Evolutionary conservation across 306 rosid species (phyloP), one percentile per base, ranked within the genome.

Genomic region (Castanopsis chinensis): DNA sequence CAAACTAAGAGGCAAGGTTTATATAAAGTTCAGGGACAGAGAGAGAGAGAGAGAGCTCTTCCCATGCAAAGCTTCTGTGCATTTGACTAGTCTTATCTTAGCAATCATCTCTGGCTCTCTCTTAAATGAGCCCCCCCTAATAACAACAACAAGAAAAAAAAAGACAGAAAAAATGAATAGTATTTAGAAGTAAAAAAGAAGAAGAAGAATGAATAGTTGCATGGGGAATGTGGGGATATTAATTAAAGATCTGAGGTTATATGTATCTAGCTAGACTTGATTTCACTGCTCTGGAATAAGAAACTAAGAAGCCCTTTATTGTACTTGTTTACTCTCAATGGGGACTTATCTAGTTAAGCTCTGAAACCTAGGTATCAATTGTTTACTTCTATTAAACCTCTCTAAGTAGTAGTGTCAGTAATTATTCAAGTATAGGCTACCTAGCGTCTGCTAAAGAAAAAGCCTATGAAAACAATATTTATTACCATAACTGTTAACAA

Each of bases 1-100:
- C 83, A 83, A 86, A 82, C 81, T n/a, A 56, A 43, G 76, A 79
- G 79, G 83, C 12, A 75, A 81, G 75, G 87, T 72, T 65, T 86
- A 85, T 87, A 89, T 90, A 90, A 69, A 85, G 83, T 74, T 45
- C 71, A 33, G 78, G 58, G 45, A 55, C 35, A 25, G 71, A 23
- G 59, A 45, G 35, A 20, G 54, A 55, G 21, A 28, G 67, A 60
- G 72, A 35, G 45, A 72, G 43, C 58, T 70, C 57, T 15, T 20
- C 75, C 69, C 84, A 83, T 63, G 81, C 84, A 79, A 79, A 27
- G 35, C 59, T 21, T 69, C 79, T 69, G 79, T 69, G 60, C 73
- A 75, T 75, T 81, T 85, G 86, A 82, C 86, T 72, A 27, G 79
- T 85, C 85, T 55, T 56, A 54, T 74, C 74, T 61, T 58, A 54